Base-by-base conservation (phyloP, 2,329 filamentous ascomycete genomes). In the Neopestalotiopsis rosae region DNA sequence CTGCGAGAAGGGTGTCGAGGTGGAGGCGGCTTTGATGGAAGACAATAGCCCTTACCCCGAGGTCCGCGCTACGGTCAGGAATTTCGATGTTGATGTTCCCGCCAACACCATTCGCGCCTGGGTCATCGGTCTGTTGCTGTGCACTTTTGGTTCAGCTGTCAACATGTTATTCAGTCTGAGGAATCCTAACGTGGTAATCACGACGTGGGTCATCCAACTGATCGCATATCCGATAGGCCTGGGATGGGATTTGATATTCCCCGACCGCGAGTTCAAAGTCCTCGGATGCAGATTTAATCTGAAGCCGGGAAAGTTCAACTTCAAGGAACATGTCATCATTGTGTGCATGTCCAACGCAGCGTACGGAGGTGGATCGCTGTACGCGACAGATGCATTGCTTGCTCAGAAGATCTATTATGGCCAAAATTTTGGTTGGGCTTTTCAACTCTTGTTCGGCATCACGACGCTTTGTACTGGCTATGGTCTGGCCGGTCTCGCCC, bases 341-440 rank as follows among this genome's bases (percentile, higher is more conserved):
- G 87, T 89, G 30, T 86, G 88, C 76, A 90, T 91, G 88, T 89
- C 88, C 1, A 90, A 89, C 76, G 88, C 87, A 71, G 87, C 87
- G 6, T 89, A 89, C 70, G 87, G 87, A 45, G 86, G 87, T 45
- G 87, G 87, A 62, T 84, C 83, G 17, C 77, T 89, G n/a, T 89
- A 89, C 75, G 86, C 87, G 12, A 88, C 86, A 0, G 83, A 85
- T 69, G 82, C 85, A 30, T 84, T 83, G 76, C 84, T 80, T 71
- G 84, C 86, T 12, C 87, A 88, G 74, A 80, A 84, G 68, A 75
- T 89, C 71, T 90, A 86, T 73, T 90, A 90, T 71, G 81, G 84
- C 34, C 87, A 90, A 74, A 80, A 85, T 38, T 86, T 88, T 45
- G 85, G 86, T 63, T 89, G 87, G 81, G 85, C 84, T 1, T 90